phyloP scores from a whole-genome alignment of 2,329 filamentous ascomycete genomes.

The Ceratocystis variospora region DNA sequence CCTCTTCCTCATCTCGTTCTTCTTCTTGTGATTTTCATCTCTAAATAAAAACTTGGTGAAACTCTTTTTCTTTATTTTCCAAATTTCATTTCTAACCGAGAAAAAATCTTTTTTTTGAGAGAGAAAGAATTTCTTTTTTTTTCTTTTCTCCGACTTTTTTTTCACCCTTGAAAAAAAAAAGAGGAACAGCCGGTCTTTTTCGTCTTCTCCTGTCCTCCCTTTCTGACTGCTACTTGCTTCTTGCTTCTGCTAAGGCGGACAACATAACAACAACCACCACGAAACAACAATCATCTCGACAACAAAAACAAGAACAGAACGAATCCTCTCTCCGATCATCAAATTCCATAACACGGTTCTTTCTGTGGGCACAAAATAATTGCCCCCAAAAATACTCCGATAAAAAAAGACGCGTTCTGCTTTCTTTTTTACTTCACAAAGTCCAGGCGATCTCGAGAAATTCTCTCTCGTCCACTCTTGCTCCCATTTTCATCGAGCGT shows the following conservation, averaged over 20 bases:
- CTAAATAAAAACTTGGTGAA: not conserved
- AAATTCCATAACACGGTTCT: not conserved
- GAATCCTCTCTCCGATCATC: no score
- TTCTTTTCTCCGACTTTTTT: slow-evolving; percentile 9
- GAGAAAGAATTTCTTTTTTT: not conserved
- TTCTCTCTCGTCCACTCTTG: not conserved
- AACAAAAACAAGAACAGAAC: no score
- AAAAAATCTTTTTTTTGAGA: not conserved
- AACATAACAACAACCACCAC: not conserved
- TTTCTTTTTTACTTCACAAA: not conserved
- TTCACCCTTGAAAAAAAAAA: slow-evolving; percentile 6
- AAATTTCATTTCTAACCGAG: slow-evolving; percentile 8
- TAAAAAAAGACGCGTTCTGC: slow-evolving; percentile 1
- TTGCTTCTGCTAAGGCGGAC: not conserved
- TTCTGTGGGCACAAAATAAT: not conserved
- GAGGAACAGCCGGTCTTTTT: not conserved
- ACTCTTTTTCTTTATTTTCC: slow-evolving; percentile 7
- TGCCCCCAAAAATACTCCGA: not conserved
- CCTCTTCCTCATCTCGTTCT: not conserved
- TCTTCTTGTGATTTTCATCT: not conserved
- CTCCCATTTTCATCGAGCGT: not conserved
- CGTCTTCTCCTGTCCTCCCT: slow-evolving; percentile 1
- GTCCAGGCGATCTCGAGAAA: not conserved
- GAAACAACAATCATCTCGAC: not conserved
- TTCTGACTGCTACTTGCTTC: not conserved